Evolutionary conservation across 2,329 filamentous ascomycete genomes (phyloP).

Genomic region (Ceratocystiopsis sp.): DNA sequence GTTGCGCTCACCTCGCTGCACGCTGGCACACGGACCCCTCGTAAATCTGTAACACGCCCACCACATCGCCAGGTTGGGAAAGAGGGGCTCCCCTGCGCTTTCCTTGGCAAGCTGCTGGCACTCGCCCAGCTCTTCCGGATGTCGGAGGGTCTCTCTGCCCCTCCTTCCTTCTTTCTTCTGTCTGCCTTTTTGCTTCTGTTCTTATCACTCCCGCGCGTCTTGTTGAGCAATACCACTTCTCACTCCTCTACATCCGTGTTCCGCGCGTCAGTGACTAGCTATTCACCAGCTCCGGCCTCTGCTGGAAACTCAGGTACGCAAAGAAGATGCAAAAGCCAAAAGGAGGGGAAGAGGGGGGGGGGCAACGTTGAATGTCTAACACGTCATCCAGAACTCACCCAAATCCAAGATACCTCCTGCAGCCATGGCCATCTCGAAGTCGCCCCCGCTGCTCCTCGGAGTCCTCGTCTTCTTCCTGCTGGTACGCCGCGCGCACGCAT

Average conservation of each 20-base stretch:
- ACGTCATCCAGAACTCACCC: too few relatives aligned
- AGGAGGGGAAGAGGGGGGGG: neutral
- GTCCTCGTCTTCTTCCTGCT: conserved; percentile 47
- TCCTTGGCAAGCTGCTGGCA: neutral
- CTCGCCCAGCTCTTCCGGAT: too few relatives aligned
- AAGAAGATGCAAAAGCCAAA: neutral
- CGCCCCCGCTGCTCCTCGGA: conserved; percentile 32
- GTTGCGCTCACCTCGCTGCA: too few relatives aligned
- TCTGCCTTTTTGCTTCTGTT: neutral
- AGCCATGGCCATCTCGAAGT: neutral
- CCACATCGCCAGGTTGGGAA: conserved; percentile 4
- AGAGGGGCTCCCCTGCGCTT: conserved; percentile 5
- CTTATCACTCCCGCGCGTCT: neutral
- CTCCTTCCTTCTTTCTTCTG: neutral
- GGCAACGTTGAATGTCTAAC: neutral
- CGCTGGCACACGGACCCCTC: too few relatives aligned
- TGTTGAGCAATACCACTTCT: too few relatives aligned
- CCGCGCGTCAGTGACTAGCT: too few relatives aligned
- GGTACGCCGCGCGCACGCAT: conserved; percentile 53
- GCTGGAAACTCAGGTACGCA: too few relatives aligned
- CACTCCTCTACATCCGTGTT: neutral
- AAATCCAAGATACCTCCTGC: too few relatives aligned
- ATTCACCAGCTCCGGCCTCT: too few relatives aligned
- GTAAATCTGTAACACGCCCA: too few relatives aligned
- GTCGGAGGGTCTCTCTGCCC: neutral